These are phyloP conservation scores for Dalechampia spathulata DNA, from an alignment of 441 rosid genomes.

Conservation along the genomic window DNA sequence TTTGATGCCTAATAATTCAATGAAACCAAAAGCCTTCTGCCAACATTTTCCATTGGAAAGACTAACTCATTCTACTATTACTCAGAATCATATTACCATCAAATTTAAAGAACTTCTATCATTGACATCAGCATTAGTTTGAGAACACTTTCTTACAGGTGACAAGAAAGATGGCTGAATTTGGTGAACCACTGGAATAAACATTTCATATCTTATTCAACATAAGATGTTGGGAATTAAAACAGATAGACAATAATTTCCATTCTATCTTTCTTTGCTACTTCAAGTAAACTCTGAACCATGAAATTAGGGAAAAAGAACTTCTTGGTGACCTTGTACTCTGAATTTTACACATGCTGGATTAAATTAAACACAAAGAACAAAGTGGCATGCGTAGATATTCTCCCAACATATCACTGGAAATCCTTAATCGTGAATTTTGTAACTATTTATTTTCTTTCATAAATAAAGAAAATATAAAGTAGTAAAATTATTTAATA, in stretches of 20 bases:
- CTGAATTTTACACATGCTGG: neutral
- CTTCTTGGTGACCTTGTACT: neutral
- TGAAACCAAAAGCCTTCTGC: neutral
- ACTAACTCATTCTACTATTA: neutral
- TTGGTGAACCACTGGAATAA: neutral
- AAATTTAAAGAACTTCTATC: too few species aligned
- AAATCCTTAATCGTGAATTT: too few species aligned
- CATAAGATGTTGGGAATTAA: neutral
- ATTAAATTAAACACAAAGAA: neutral
- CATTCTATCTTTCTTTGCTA: neutral
- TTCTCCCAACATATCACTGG: too few species aligned
- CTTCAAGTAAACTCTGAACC: neutral
- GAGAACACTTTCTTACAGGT: too few species aligned
- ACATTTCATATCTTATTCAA: neutral
- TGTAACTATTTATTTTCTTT: too few species aligned
- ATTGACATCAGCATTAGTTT: too few species aligned
- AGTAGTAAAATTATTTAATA: too few species aligned
- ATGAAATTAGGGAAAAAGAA: too few species aligned
- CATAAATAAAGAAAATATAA: too few species aligned
- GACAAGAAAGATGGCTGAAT: too few species aligned
- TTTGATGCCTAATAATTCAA: neutral
- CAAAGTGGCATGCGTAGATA: too few species aligned
- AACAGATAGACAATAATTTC: neutral
- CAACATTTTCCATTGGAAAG: neutral
- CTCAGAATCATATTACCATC: neutral